Evolutionary conservation across 192 early-diverging fungal species (phyloP), one percentile per base, ranked within the genome.

Genomic region (Mortierella hygrophila): DNA sequence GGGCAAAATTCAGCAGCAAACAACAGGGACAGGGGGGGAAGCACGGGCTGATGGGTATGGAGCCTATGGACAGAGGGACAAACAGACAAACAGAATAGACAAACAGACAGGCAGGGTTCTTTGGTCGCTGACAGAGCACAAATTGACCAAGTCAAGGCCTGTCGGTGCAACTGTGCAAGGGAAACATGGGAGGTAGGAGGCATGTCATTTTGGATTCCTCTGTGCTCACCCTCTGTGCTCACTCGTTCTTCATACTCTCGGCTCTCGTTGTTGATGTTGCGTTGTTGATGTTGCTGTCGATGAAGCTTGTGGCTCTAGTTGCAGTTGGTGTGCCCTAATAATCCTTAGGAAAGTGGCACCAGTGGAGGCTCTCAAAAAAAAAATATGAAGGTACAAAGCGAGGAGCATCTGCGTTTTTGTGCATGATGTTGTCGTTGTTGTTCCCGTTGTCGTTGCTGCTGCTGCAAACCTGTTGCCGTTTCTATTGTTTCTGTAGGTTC

Each of bases 251-350:
- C 60, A 32, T 3, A 32, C 29, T 65, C 29, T 65, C 26, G 29
- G 60, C 60, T 65, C 60, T 65, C n/a, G 26, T 65, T 65, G 60
- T 65, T 65, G 60, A 65, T 65, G 60, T 52, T 65, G 60, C n/a
- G 26, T 65, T 65, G 60, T 65, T 65, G 60, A 65, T 65, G 60
- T 52, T 65, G 60, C 32, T 15, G 60, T 32, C 26, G 8, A 57
- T 26, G 49, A 52, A 52, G 49, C 5, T 21, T 52, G 49, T 1
- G 18, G 49, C 5, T 18, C 49, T 52, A 52, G 49, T 21, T 52
- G 49, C 18, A 5, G 47, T 26, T 65, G n/a, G 60, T 32, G n/a
- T 65, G 60, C 60, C 60, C 60, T 65, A 15, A 13, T 35, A 35
- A 1, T 35, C 6, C 44, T 46, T 13, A 55, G 52, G 23, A 26